Percentiles rank a stretch among this genome's conserved stretches.
Evolutionary conservation across 1,139 yeast genomes (phyloP).

Genomic region (Geotrichum aggregatum): DNA sequence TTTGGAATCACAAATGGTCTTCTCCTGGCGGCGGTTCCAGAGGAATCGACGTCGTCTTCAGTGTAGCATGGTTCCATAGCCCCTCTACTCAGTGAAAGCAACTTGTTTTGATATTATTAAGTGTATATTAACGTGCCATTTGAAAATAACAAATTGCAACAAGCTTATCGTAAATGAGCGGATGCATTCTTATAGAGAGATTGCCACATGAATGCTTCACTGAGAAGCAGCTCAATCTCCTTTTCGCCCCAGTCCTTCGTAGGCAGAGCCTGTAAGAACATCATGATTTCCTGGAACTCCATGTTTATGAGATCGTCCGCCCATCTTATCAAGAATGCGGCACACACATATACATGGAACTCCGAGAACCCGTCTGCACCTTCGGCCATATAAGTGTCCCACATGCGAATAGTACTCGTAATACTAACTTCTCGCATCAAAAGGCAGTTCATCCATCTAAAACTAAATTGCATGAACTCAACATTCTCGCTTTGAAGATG

Average conservation of each 20-base stretch:
- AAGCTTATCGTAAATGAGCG: conserved; percentile 41
- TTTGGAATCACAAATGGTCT: conserved; percentile 34
- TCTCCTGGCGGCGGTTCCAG: conserved; percentile 17
- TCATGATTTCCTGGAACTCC: conserved; percentile 92
- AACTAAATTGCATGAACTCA: conserved; percentile 90
- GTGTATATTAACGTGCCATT: background rate
- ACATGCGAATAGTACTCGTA: conserved; percentile 79
- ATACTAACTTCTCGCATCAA: conserved; percentile 89
- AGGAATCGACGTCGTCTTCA: conserved; percentile 30
- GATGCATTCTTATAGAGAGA: conserved; percentile 82
- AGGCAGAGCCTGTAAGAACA: conserved; percentile 85
- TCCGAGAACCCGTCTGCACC: conserved; percentile 84
- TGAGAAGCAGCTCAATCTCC: conserved; percentile 83
- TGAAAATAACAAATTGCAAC: background rate
- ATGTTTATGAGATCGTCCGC: conserved; percentile 68
- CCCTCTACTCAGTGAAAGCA: conserved; percentile 12
- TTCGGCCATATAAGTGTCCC: conserved; percentile 95
- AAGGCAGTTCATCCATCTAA: conserved; percentile 98
- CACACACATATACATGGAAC: conserved; percentile 95
- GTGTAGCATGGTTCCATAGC: conserved; percentile 37
- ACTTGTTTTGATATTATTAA: background rate
- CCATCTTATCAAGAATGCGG: conserved; percentile 92
- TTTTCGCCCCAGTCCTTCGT: conserved; percentile 81
- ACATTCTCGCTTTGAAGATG: conserved; percentile 79
- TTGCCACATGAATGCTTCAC: conserved; percentile 97